Percentiles rank a stretch among this genome's conserved stretches.
Conservation (phyloP, 257 asterid species). For the Nicotiana sylvestris region DNA sequence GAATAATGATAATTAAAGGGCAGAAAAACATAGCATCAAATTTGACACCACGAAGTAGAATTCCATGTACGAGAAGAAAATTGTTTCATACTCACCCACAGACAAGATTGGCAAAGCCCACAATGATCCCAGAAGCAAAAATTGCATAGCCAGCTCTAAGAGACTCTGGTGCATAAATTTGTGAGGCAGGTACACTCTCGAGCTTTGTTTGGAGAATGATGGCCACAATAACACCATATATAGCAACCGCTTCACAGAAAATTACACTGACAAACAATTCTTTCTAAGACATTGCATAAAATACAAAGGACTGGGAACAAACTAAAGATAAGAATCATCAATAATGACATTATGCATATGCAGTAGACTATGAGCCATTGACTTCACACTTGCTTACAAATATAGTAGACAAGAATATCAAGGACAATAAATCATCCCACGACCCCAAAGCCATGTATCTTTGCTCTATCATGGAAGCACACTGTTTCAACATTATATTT, state of each 20-base stretch:
- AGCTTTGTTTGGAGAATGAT: slow-evolving; percentile 98
- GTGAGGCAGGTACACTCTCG: slow-evolving; percentile 75
- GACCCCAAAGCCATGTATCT: neutral
- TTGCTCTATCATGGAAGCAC: neutral
- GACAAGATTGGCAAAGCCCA: slow-evolving; percentile 96
- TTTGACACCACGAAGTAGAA: neutral
- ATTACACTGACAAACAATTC: slow-evolving; percentile 59
- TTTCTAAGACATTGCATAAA: neutral
- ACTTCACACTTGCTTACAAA: neutral
- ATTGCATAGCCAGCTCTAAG: slow-evolving; percentile 97
- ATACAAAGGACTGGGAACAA: neutral
- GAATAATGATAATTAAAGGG: slow-evolving; percentile 4
- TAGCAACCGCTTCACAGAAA: slow-evolving; percentile 98
- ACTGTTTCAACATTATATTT: neutral
- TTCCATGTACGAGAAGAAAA: neutral
- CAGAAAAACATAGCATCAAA: neutral
- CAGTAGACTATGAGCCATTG: neutral
- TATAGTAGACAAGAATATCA: neutral
- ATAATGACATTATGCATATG: neutral
- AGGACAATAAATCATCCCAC: neutral
- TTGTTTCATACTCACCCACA: slow-evolving; percentile 66
- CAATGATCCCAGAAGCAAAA: slow-evolving; percentile 96
- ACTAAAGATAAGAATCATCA: neutral
- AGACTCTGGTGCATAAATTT: slow-evolving; percentile 77
- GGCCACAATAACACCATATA: slow-evolving; percentile 97